Percentiles rank a stretch among this genome's conserved stretches.
Evolutionary conservation across 495 filamentous ascomycete genomes (phyloP).

Genomic region (Neurospora terricola): DNA sequence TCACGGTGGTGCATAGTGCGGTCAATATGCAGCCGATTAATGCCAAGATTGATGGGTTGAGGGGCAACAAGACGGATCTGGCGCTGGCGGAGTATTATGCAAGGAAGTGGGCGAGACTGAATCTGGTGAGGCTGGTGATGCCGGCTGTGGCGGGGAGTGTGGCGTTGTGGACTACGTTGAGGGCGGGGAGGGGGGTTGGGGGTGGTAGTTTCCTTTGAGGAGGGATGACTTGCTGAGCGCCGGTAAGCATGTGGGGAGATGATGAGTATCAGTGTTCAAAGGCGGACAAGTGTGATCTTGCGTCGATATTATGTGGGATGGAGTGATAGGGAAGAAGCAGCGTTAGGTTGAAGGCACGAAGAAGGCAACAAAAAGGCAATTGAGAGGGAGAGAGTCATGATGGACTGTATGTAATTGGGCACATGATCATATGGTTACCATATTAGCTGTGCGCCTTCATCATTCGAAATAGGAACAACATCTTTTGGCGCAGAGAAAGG

Average conservation of each 20-base stretch:
- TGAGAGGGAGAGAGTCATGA: too few species aligned
- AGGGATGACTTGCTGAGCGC: too few species aligned
- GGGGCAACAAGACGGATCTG: conserved; percentile 15
- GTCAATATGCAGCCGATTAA: conserved; percentile 43
- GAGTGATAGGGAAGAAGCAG: too few species aligned
- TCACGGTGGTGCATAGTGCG: conserved; percentile 36
- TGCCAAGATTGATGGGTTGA: conserved; percentile 31
- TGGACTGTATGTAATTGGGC: too few species aligned
- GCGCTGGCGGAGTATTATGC: conserved; percentile 28
- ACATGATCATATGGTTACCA: too few species aligned
- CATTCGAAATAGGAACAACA: neutral
- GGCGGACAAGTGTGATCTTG: too few species aligned
- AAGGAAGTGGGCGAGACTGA: conserved; percentile 27
- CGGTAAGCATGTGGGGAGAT: too few species aligned
- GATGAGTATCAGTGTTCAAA: too few species aligned
- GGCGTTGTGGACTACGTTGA: conserved; percentile 26
- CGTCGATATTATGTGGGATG: too few species aligned
- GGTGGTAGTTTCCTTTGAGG: neutral
- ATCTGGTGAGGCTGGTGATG: conserved; percentile 27
- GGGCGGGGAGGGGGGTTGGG: conserved; percentile 1
- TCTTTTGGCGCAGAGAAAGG: neutral
- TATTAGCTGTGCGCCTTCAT: neutral
- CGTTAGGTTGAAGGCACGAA: too few species aligned
- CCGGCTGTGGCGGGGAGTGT: conserved; percentile 31
- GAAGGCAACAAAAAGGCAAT: too few species aligned